Evolutionary conservation across 75 land plant species (phyloP).

Genomic region (Selaginella moellendorffii): DNA sequence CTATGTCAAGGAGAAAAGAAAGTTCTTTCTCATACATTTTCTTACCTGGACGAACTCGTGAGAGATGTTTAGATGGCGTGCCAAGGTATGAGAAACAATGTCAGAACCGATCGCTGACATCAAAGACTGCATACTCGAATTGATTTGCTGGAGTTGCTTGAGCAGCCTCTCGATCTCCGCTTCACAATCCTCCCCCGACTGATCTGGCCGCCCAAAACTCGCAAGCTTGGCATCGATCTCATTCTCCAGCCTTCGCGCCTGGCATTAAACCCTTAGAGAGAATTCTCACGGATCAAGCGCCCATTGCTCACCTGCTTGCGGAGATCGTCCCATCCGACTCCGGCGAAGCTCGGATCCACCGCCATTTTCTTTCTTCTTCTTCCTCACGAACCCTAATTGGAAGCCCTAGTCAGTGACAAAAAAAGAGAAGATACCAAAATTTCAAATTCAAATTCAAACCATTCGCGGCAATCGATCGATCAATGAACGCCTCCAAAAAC

Average conservation of each 20-base stretch:
- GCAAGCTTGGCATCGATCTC: slow-evolving; percentile 84
- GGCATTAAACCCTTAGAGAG: slow-evolving; percentile 2
- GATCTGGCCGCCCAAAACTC: slow-evolving; percentile 46
- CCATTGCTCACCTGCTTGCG: slow-evolving; percentile 29
- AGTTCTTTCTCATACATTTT: too few species aligned
- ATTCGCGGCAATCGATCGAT: too few species aligned
- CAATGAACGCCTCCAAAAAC: too few species aligned
- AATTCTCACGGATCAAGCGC: neutral
- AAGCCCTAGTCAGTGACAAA: too few species aligned
- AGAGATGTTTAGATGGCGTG: slow-evolving; percentile 73
- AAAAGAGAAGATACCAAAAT: too few species aligned
- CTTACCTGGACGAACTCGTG: slow-evolving; percentile 89
- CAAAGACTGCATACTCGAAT: slow-evolving; percentile 76
- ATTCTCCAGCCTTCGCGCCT: slow-evolving; percentile 89
- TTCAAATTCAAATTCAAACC: too few species aligned
- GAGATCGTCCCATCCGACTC: slow-evolving; percentile 20
- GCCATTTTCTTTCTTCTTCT: too few species aligned
- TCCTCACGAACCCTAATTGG: too few species aligned
- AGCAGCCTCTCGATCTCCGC: slow-evolving; percentile 53
- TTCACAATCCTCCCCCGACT: slow-evolving; percentile 44
- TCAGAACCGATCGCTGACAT: slow-evolving; percentile 84
- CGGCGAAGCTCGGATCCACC: neutral
- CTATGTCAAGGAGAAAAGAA: too few species aligned
- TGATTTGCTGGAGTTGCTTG: slow-evolving; percentile 66
- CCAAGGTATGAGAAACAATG: slow-evolving; percentile 76